Evolutionary conservation across 345 rosid genomes (phyloP), one percentile per base, ranked within the genome.

Genomic region (Syzygium aromaticum): DNA sequence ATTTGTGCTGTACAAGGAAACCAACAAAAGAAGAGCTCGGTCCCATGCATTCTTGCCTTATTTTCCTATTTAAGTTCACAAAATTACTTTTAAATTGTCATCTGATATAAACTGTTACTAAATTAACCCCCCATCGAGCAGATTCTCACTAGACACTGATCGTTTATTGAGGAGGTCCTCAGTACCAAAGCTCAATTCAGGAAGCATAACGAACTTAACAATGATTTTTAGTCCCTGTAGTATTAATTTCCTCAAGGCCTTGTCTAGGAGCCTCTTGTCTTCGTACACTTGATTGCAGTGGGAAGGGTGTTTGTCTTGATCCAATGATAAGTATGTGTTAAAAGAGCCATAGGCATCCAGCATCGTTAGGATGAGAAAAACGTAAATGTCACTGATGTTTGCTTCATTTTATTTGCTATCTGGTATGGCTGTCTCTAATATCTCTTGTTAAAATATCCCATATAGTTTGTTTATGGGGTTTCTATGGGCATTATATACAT

Each of bases 401-500:
- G 59, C 22, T 54, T 54, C 59, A 54, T 54, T 54, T 54, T 54
- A 54, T 54, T 54, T 54, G 27, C 12, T 54, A 22, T 1, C 2
- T 0, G 27, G 2, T 54, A 54, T 54, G 22, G 25, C 21, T 21
- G 25, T 54, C 25, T 21, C 25, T 21, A 21, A 54, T 8, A 0
- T 1, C 21, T 54, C 11, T 54, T 3, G 25, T 21, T 54, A 54
- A 8, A 54, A 21, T 54, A 54, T 21, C 59, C 0, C 0, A 8
- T 0, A 0, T 21, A 7, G 11, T 8, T 21, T 54, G 25, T 54
- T 54, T 54, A 7, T 54, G 59, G 59, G 9, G 25, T 7, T 21
- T 21, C 4, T 8, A 54, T 21, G 11, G 11, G 0, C 59, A 25
- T 54, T 54, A 21, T 54, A 54, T 21, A 0, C 23, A 0, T 21